phyloP scores from a whole-genome alignment of 306 rosid species.

The Neltuma alba region DNA sequence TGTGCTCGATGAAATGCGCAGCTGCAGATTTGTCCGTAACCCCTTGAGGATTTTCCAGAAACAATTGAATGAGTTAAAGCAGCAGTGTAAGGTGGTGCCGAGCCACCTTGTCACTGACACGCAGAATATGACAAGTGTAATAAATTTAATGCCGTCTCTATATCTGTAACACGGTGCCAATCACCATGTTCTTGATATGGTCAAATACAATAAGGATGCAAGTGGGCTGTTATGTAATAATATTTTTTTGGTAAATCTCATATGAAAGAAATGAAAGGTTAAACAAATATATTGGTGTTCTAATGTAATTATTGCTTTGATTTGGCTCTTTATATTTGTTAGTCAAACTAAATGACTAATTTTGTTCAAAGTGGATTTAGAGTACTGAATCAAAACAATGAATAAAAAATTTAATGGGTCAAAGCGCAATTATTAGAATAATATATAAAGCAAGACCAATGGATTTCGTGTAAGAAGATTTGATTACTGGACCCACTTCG shows the following conservation, averaged over 20 bases:
- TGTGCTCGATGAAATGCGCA: no score
- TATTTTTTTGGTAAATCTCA: not conserved
- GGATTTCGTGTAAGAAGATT: not conserved
- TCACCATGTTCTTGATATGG: not conserved
- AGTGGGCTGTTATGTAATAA: constrained; percentile 8
- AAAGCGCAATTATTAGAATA: not conserved
- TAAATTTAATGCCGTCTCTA: not conserved
- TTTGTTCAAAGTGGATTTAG: not conserved
- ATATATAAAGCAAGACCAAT: not conserved
- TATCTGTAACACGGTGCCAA: not conserved
- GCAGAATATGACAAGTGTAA: not conserved
- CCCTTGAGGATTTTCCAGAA: not conserved
- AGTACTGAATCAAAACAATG: not conserved
- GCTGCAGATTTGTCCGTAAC: no score
- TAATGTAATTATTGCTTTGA: not conserved
- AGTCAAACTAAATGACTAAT: not conserved
- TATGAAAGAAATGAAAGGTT: not conserved
- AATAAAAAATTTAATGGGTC: not conserved
- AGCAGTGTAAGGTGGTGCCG: constrained; percentile 25
- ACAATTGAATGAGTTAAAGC: constrained; percentile 18
- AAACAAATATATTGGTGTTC: not conserved
- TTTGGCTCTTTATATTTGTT: not conserved
- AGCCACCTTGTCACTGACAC: constrained; percentile 22
- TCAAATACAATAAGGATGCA: not conserved
- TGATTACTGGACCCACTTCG: not conserved